Evolutionary conservation across 2,329 filamentous ascomycete genomes (phyloP).

Genomic region (Westerdykella sp.): DNA sequence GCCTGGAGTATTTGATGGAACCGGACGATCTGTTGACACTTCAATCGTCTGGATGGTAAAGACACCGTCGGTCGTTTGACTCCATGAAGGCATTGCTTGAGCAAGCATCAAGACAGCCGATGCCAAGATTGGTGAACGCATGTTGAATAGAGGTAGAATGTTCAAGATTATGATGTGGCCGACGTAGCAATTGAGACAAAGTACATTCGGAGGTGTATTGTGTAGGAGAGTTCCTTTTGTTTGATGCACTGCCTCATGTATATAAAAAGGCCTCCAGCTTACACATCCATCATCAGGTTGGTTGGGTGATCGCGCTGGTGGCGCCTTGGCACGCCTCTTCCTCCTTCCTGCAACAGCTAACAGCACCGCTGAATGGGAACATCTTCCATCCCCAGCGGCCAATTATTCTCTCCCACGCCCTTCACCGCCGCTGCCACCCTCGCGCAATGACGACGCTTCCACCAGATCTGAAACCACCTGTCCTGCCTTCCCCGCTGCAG

Average conservation of each 20-base stretch:
- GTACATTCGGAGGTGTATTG: neutral
- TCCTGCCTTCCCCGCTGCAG: conserved; percentile 28
- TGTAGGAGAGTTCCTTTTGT: neutral
- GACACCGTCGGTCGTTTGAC: conserved; percentile 14
- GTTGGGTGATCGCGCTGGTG: neutral
- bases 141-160: conserved; percentile 8
- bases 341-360: conserved; percentile 27
- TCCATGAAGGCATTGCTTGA: conserved; percentile 17
- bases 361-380: neutral
- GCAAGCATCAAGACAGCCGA: conserved; percentile 24
- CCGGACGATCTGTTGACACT: neutral
- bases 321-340: conserved; percentile 15
- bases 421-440: conserved; percentile 1
- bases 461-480: conserved; percentile 17
- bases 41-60: conserved; percentile 24
- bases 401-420: conserved; percentile 6
- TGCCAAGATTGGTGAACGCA: conserved; percentile 18
- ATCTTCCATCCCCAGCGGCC: conserved; percentile 2
- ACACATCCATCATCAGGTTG: too few relatives aligned
- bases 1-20: neutral
- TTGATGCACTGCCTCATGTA: neutral
- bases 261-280: too few relatives aligned
- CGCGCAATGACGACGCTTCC: conserved; percentile 21
- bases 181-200: too few relatives aligned
- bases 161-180: too few relatives aligned